Base-by-base conservation (phyloP, 164 flowering plant species). In the Piper longum region DNA sequence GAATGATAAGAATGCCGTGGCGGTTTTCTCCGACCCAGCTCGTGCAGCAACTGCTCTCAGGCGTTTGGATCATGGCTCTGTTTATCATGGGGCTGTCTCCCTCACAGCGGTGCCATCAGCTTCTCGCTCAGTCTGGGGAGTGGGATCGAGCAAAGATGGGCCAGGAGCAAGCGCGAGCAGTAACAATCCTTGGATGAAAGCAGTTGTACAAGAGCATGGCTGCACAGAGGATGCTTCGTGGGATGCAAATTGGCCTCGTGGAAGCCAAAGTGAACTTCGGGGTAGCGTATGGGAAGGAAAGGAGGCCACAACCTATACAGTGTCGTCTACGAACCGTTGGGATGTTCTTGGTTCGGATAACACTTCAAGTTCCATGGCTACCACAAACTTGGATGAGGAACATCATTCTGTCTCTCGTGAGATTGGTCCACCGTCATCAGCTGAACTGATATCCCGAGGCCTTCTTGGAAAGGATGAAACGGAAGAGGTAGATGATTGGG, bases 41-140 rank as follows among this genome's bases (percentile, higher is more conserved):
- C 82, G 99, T 12, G 97, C 99, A 62, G 95, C 97, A 14, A 87
- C 97, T 60, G 99, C 99, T 12, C 79, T 88, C 82, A 85, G 99
- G 78, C 85, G 97, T 67, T 71, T 93, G 74, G 98, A 93, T 73
- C 82, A 88, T 67, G 98, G 96, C n/a, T 83, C 97, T 13, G 85
- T 72, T 0, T 93, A 93, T 76, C 77, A 83, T 58, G 97, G 98
- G 43, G 96, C 86, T 71, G 78, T 72, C 44, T 36, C 26, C 16
- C 11, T 80, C 48, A 63, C 79, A 41, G 67, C 67, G 16, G 65
- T 41, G 12, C 41, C 78, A 4, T 66, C 83, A 4, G 43, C 79
- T 0, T 79, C 69, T 41, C 59, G 61, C 16, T 75, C 71, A 70
- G 84, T 82, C 0, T 87, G 96, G 98, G 88, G 82, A 61, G 74